Base-by-base conservation (phyloP, 345 rosid genomes). In the Eucalyptus pauciflora region DNA sequence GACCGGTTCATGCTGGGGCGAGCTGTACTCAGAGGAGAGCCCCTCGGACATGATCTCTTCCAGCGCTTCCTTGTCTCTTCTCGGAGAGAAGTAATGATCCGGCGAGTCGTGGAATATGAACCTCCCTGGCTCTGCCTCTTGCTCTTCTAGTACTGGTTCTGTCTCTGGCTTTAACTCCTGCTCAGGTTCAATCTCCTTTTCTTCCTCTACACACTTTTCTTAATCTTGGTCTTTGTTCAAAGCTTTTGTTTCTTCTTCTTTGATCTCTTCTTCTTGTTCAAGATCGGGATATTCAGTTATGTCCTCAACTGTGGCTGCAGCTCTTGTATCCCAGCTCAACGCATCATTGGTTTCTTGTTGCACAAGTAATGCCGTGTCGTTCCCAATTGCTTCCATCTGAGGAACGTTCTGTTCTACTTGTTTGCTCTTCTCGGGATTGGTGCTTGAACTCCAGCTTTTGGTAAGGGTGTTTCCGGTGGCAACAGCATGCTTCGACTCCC, bases 401-500 rank as follows among this genome's bases (percentile, higher is more conserved):
- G 37, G 11, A 11, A 14, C 41, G 15, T 18, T 86, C 37, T 58
- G 24, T 5, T 76, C 50, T 11, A 20, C 48, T 37, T 37, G 58
- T 52, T 88, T 64, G 22, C n/a, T 41, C 49, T 69, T 50, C 62
- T 11, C 69, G 13, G 86, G 45, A 48, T 11, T 2, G 67, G 60
- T 43, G 27, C 67, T 64, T 29, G 88, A 85, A 11, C 89, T 22
- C 37, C 48, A 13, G 64, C 86, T 50, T 41, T 60, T 64, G 88
- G 91, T 86, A 50, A 88, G 91, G 60, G 97, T 93, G 91, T 94
- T 93, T 27, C 91, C 98, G 25, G 93, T 91, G 14, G 94, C 96
- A 51, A 95, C 96, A 24, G 89, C 93, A 10, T 93, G 95, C 87
- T 96, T 96, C 48, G 99, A 96, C 91, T 96, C 90, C 67, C 95